Percentiles rank a stretch among this genome's conserved stretches.
Evolutionary conservation across 73 alveolate genomes (phyloP).

Genomic region (Paramecium sexaurelia): DNA sequence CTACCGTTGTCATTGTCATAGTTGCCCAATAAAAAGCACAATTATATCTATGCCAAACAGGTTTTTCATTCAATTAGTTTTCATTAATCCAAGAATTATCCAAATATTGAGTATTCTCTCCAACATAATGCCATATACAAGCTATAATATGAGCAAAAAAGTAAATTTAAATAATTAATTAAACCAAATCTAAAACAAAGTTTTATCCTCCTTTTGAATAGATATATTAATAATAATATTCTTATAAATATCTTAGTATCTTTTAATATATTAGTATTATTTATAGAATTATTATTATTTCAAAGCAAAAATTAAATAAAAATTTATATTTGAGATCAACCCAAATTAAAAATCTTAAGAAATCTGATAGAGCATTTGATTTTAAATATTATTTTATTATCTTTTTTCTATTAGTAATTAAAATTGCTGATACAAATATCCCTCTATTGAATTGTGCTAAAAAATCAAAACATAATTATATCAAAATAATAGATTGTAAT

Average conservation of each 20-base stretch:
- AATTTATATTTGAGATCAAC: neutral
- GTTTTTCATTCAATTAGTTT: neutral
- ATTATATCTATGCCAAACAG: constrained; percentile 43
- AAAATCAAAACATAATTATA: neutral
- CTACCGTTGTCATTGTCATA: constrained; percentile 67
- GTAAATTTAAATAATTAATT: neutral
- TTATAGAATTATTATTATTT: neutral
- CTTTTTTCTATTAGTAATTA: neutral
- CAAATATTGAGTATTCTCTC: neutral
- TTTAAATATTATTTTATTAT: neutral
- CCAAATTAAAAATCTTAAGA: neutral
- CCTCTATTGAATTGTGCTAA: neutral
- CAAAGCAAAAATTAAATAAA: neutral
- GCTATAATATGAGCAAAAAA: constrained; percentile 16
- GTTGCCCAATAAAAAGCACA: constrained; percentile 65
- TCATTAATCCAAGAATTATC: neutral
- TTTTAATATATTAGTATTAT: neutral
- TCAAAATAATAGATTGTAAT: neutral
- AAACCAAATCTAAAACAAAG: neutral
- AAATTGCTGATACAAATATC: neutral
- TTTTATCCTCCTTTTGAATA: neutral
- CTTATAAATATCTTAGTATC: neutral
- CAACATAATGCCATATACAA: constrained; percentile 48
- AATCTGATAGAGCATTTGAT: neutral
- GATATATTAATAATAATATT: neutral